Base-by-base conservation (phyloP, 1,139 yeast genomes). In the Sugiyamaella xylanicola region DNA sequence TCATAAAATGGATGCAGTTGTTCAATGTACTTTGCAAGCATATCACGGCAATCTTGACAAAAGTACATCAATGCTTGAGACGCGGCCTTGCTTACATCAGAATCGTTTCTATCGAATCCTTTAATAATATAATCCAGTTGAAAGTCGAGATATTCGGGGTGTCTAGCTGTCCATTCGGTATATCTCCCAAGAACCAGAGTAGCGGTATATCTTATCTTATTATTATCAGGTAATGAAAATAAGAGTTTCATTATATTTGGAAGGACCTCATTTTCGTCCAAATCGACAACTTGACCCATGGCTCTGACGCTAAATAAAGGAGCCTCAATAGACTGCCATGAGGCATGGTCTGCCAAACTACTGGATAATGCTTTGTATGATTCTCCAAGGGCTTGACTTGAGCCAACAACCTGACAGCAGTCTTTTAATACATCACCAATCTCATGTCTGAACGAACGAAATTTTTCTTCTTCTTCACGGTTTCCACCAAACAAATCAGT, bases 341-440 rank as follows among this genome's bases (percentile, higher is more conserved):
- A 70, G 15, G 55, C 41, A 44, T 51, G 22, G 7, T 61, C 62
- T 42, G 72, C 69, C 59, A 82, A 70, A 20, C 75, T 68, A 2
- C 68, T 60, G 63, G 80, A 79, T 53, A 86, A 76, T 63, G 77
- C 78, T 48, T 73, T 74, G 66, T 83, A 84, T 19, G 92, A 89
- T 51, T 83, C 79, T 44, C 74, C 72, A 36, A 95, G 75, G 0
- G 97, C 91, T 43, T 72, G 76, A 3, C 82, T 74, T 2, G 95
- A 80, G 0, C 98, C 98, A 42, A 89, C 84, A 2, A 93, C 92
- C 1, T 89, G 87, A 64, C 97, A 89, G 72, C 98, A 91, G 69
- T 92, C 97, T 68, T 93, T 95, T 60, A 95, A 76, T 11, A 93
- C 96, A 69, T 93, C 98, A 29, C 98, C 98, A 88, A 93, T 89